phyloP scores from a whole-genome alignment of 129 eudicot species.

The Arctium lappa region DNA sequence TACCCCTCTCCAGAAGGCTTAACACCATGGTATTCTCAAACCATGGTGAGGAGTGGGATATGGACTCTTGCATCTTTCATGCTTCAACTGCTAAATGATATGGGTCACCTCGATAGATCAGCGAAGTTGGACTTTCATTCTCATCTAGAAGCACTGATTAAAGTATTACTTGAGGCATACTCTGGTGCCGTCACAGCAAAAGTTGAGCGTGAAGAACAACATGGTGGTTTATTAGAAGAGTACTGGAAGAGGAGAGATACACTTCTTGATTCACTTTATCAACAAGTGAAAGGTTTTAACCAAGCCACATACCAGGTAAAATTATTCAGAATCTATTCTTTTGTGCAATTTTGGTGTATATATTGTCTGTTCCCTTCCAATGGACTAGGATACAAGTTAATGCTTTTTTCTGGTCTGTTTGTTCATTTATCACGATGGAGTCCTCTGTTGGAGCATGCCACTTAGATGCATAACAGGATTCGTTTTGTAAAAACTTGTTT shows the following conservation, averaged over 20 bases:
- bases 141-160: slow-evolving; percentile 54
- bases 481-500: no score
- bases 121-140: slow-evolving; percentile 57
- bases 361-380: background rate
- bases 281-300: slow-evolving; percentile 63
- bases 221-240: slow-evolving; percentile 62
- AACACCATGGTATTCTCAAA: slow-evolving; percentile 88
- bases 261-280: slow-evolving; percentile 75
- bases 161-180: slow-evolving; percentile 81
- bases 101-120: slow-evolving; percentile 44
- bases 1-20: slow-evolving; percentile 90
- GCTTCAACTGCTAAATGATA: slow-evolving; percentile 62
- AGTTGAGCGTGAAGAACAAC: slow-evolving; percentile 81
- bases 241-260: slow-evolving; percentile 70
- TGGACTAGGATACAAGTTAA: background rate
- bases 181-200: slow-evolving; percentile 84
- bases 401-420: background rate
- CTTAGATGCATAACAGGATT: background rate
- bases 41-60: slow-evolving; percentile 73
- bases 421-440: background rate
- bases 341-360: background rate
- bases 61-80: slow-evolving; percentile 78
- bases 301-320: slow-evolving; percentile 54
- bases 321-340: background rate
- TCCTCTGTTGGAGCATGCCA: background rate